Base-by-base conservation (phyloP, 1,284 basidiomycete species). In the Malassezia dermatis region DNA sequence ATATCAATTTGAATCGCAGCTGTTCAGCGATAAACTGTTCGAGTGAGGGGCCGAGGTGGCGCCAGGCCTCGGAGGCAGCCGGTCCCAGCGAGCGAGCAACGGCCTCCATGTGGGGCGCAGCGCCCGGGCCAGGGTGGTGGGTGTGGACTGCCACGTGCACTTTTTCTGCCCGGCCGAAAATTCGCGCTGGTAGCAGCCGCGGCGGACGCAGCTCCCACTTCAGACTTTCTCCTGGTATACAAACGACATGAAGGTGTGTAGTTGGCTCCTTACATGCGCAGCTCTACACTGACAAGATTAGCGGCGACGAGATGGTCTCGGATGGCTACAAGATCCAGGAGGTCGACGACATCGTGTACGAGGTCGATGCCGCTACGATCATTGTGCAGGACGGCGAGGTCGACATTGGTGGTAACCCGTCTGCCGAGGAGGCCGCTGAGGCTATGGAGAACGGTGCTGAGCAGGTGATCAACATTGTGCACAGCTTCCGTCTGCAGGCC, bases 401-500 rank as follows among this genome's bases (percentile, higher is more conserved):
- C 63, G 84, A 99, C 77, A 98, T 95, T 72, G 93, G 93, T 84
- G 74, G 56, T 51, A 75, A 74, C 67, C 71, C 73, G 23, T 76
- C 93, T 51, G 80, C 85, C 34, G 94, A 98, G 79, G 94, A 95
- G 58, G 78, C 78, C 47, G 84, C 83, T 3, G 94, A 98, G 63
- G 80, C 80, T 28, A 77, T 94, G 57, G 91, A 89, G 75, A 85
- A 87, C 15, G 88, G 86, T 64, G 81, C 83, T 30, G 40, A 65
- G 62, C 64, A 69, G 62, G 86, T 94, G 75, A 98, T 91, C 84
- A 89, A 98, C 78, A 81, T 98, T 65, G 85, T 85, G 59, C 79
- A 90, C 80, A 89, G 89, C 47, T 91, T 93, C 84, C 86, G 90
- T 71, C 85, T 99, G 60, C 83, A 88, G 74, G 45, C 76, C 34